Evolutionary conservation across 306 rosid genomes (phyloP).

Genomic region (Prinsepia uniflora): DNA sequence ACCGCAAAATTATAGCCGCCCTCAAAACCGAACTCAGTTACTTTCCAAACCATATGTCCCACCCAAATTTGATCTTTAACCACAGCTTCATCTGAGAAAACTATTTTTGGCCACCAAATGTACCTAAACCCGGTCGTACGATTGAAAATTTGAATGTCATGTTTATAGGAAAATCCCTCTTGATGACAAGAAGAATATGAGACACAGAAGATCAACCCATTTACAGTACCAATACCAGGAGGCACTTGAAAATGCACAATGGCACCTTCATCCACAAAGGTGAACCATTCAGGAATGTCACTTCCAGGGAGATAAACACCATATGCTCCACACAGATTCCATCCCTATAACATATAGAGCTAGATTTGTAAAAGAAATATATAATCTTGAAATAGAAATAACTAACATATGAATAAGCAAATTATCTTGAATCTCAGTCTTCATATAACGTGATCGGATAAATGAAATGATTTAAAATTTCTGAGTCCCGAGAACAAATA

Average conservation of each 20-base stretch:
- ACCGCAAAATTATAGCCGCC: conserved; percentile 21
- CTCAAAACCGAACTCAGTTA: conserved; percentile 1
- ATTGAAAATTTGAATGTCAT: conserved; percentile 7
- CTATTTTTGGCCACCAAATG: background rate
- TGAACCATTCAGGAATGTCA: conserved; percentile 21
- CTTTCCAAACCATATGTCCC: conserved; percentile 1
- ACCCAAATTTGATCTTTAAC: conserved; percentile 21
- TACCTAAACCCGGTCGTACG: conserved; percentile 1
- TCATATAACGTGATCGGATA: too few relatives aligned
- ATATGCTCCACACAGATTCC: background rate
- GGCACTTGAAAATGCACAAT: conserved; percentile 19
- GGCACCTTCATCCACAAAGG: conserved; percentile 3
- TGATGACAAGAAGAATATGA: conserved; percentile 9
- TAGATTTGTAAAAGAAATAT: too few relatives aligned
- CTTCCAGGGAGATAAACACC: conserved; percentile 24
- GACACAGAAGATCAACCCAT: conserved; percentile 2
- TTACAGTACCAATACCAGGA: background rate
- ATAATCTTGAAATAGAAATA: too few relatives aligned
- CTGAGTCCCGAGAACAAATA: too few relatives aligned
- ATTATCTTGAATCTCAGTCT: too few relatives aligned
- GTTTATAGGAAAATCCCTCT: background rate
- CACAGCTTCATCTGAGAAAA: background rate
- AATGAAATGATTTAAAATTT: too few relatives aligned
- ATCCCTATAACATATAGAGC: conserved; percentile 15
- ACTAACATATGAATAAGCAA: too few relatives aligned